Evolutionary conservation across 202 grass and related monocot genomes (phyloP), one percentile per base, ranked within the genome.

Genomic region (Hordeum pubiflorum): DNA sequence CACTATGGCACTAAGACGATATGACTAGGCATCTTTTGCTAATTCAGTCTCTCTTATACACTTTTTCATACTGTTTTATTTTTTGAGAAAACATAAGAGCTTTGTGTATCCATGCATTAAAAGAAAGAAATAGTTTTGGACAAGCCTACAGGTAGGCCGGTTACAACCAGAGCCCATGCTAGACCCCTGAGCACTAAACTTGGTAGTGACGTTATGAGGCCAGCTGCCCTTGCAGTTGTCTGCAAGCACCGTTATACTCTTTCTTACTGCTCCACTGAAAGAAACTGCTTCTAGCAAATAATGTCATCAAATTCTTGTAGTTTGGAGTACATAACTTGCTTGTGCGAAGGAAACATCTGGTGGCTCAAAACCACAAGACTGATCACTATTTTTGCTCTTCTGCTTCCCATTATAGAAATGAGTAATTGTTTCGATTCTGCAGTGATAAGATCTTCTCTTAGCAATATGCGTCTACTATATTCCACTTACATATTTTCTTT

Each of bases 31-130:
- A 29, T 66, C 11, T 67, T 67, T 76, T 41, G 34, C 22, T 67
- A 85, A 72, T 79, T 31, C 58, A 85, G 48, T 40, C 60, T 0
- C 21, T 72, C 32, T 79, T 7, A 22, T 63, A 38, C 72, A 27
- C 17, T 64, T 41, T 15, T 85, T 27, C 14, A 17, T 48, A 48
- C 5, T 48, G 44, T 4, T 6, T 48, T 48, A 4, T 48, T 48
- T 48, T 2, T 0, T 48, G 14, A 48, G 44, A 48, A 48, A 48
- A 50, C 46, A 7, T 17, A 50, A 50, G 46, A 50, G 46, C 46
- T 50, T 50, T 50, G 14, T 50, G 46, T 50, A 17, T 50, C 14
- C 46, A 50, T 50, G 46, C 14, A 50, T 50, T 17, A 15, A 17
- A 17, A 7, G 50, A 54, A 54, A 54, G 0, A 54, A 54, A 54